Base-by-base conservation (phyloP, 73 alveolate genomes). In the Effrenium voratum region DNA sequence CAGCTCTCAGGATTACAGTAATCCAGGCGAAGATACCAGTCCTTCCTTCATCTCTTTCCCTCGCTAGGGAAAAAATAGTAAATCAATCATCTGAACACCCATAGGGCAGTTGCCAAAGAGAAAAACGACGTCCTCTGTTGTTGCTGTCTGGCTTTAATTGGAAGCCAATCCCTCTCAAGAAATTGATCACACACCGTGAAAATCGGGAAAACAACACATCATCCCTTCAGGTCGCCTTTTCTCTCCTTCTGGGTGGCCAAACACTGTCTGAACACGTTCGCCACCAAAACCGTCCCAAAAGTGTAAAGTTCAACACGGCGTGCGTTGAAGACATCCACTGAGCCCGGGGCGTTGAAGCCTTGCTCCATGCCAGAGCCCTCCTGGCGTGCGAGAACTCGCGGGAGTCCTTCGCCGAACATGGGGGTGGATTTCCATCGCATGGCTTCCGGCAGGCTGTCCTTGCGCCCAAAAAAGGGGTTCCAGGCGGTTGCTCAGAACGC, bases 311-410 rank as follows among this genome's bases (percentile, higher is more conserved):
- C 22, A 15, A 55, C 30, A 55, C 68, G 22, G 30, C 12, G 22
- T 1, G 28, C 0, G 72, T 2, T 22, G 28, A 57, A 1, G 28
- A 1, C 28, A 57, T 22, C 16, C 28, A 22, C 72, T 13, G 90
- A 28, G 68, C n/a, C 12, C 44, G 68, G 46, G n/a, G 32, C 90
- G 44, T 66, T 79, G 68, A 79, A 79, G 45, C 90, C 90, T 79
- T 79, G 90, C 46, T 79, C 90, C 90, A 79, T 79, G 5, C 90
- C 90, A 32, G 44, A 45, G 10, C 90, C 90, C 15, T 79, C 90
- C 90, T 79, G 85, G 38, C 3, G 6, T 16, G 6, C n/a, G 4
- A 30, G 49, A 45, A 34, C 8, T 2, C 49, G 77, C 24, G 15
- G 38, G 30, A 6, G 40, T 3, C 16, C 34, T 8, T 22, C 4